Evolutionary conservation across 2,329 filamentous ascomycete genomes (phyloP), one percentile per base, ranked within the genome.

Genomic region (Cladosporium sp.): DNA sequence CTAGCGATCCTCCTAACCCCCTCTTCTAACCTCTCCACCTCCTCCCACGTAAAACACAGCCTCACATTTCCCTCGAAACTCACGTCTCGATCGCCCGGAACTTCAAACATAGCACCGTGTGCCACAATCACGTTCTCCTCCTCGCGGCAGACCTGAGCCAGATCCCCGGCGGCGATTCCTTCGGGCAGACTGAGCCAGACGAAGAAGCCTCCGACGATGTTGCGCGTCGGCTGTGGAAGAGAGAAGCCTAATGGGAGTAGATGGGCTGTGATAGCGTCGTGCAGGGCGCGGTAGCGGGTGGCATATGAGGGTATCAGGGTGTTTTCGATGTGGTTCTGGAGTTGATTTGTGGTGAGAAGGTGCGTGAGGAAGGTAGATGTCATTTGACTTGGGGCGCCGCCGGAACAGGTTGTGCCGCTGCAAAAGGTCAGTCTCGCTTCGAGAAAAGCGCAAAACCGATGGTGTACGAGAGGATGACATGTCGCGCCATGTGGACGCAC

Each of bases 121-220:
- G 83, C 86, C 18, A 93, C 73, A 20, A 83, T 75, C 50, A 94
- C 66, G 40, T 82, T 80, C 65, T 86, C 84, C 49, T 84, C 78
- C 18, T 73, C 68, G 60, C 77, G 70, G 13, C 84, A 84, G 33
- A 73, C 72, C 57, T 75, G 69, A 6, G 79, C 79, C 27, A 89
- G 71, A 7, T 76, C 73, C 27, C 69, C 69, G 30, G 77, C 81
- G 7, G 75, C 72, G 48, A 85, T 69, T 38, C 63, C 49, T 55
- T 65, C 55, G 0, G 84, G 83, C 4, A 95, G 67, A 1, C 74
- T 76, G 20, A 94, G 67, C 89, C 89, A 95, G 41, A 95, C 72
- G 65, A 95, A 95, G 65, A 92, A 95, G 0, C 90, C 90, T 0
- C 90, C 90, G 25, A 84, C 85, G 3, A 84, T 66, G 3, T 71